phyloP scores from a whole-genome alignment of 2,329 filamentous ascomycete species.

The Fusarium praegraminearum region DNA sequence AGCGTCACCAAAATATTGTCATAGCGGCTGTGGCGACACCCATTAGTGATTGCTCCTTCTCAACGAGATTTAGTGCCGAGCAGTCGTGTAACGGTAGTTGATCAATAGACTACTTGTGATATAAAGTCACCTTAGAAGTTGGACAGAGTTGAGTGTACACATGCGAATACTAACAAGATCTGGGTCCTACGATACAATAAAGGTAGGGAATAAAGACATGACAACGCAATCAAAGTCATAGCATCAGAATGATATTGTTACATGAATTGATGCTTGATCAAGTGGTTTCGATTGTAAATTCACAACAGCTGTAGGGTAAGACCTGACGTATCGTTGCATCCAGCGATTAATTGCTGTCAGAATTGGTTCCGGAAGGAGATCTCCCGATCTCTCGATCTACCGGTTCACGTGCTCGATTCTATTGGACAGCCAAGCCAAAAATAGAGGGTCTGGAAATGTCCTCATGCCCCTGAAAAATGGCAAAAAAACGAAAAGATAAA shows the following conservation, averaged over 20 bases:
- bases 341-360: neutral
- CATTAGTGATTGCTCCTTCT: no score
- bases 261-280: no score
- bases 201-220: neutral
- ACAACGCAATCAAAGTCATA: rapidly evolving
- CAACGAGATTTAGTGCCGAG: no score
- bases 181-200: rapidly evolving
- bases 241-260: rapidly evolving
- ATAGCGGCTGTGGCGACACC: neutral
- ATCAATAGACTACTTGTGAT: no score
- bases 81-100: no score
- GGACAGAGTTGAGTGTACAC: no score
- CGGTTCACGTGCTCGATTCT: neutral
- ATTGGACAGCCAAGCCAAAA: neutral
- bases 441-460: neutral
- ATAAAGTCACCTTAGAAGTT: no score
- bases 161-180: no score
- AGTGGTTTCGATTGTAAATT: neutral
- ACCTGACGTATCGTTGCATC: neutral
- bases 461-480: neutral
- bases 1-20: neutral
- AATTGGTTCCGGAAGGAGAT: neutral
- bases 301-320: neutral
- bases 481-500: neutral
- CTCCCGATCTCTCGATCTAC: neutral